These are phyloP conservation scores for Colletotrichum sp. DNA, from an alignment of 2,329 filamentous ascomycete genomes.

Conservation along the genomic window DNA sequence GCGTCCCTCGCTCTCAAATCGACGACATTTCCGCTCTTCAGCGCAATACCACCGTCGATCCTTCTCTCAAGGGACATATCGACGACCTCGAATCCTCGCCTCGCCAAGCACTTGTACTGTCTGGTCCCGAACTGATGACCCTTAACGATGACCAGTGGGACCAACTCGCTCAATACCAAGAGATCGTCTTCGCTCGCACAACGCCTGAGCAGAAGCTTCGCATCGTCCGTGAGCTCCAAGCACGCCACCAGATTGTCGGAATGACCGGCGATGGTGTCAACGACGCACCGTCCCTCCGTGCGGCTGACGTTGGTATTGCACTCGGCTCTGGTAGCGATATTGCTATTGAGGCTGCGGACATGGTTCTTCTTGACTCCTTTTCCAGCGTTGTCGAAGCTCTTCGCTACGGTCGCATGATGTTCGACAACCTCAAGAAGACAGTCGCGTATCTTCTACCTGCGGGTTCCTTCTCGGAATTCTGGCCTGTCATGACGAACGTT, in stretches of 20 bases:
- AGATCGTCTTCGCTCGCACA: slow-evolving; percentile 78
- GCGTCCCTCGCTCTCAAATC: slow-evolving; percentile 49
- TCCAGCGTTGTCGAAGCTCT: slow-evolving; percentile 75
- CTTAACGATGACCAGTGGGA: slow-evolving; percentile 75
- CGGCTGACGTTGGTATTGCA: slow-evolving; percentile 83
- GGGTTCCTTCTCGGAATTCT: slow-evolving; percentile 76
- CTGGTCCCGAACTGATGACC: slow-evolving; percentile 68
- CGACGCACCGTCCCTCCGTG: slow-evolving; percentile 80
- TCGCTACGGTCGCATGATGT: slow-evolving; percentile 76
- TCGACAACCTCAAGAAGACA: slow-evolving; percentile 80
- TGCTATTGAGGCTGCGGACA: slow-evolving; percentile 80
- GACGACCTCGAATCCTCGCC: slow-evolving; percentile 23
- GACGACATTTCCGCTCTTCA: slow-evolving; percentile 60
- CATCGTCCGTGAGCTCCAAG: slow-evolving; percentile 78
- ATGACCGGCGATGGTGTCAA: slow-evolving; percentile 92
- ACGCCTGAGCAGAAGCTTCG: slow-evolving; percentile 81
- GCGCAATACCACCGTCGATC: slow-evolving; percentile 30
- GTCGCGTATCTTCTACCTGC: slow-evolving; percentile 78
- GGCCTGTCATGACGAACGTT: slow-evolving; percentile 77
- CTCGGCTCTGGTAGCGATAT: slow-evolving; percentile 84
- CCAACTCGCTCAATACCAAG: slow-evolving; percentile 66
- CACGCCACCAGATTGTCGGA: slow-evolving; percentile 69
- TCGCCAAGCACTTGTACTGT: slow-evolving; percentile 64
- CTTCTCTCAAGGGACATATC: slow-evolving; percentile 19
- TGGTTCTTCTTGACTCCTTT: slow-evolving; percentile 81